phyloP scores from a whole-genome alignment of 352 stramenopile genomes.

The Aphanomyces euteiches region DNA sequence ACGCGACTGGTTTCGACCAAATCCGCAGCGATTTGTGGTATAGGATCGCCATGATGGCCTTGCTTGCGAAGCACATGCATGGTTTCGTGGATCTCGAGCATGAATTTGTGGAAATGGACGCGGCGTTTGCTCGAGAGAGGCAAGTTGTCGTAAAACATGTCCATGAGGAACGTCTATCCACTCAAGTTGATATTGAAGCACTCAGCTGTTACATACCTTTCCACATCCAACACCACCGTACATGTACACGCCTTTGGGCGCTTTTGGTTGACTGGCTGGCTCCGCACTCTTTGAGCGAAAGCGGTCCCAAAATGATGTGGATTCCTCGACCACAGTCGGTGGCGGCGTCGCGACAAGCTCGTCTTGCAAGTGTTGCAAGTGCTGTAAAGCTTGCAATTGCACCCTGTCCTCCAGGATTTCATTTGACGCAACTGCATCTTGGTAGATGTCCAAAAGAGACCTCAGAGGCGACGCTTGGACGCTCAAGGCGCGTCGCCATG shows the following conservation, averaged over 20 bases:
- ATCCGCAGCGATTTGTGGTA: conserved; percentile 81
- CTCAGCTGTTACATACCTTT: conserved; percentile 47
- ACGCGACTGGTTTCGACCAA: conserved; percentile 85
- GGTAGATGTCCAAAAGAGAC: conserved; percentile 28
- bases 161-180: conserved; percentile 93
- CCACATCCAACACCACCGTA: conserved; percentile 94
- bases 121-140: conserved; percentile 74
- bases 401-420: conserved; percentile 21
- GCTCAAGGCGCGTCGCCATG: no score
- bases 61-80: conserved; percentile 93
- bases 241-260: conserved; percentile 93
- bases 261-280: background rate
- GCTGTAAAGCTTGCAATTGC: conserved; percentile 18
- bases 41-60: conserved; percentile 67
- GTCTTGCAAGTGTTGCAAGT: conserved; percentile 20
- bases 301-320: conserved; percentile 21
- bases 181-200: background rate
- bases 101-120: conserved; percentile 98
- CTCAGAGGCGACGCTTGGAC: background rate
- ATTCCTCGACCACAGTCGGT: background rate
- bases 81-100: conserved; percentile 93
- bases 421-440: conserved; percentile 17
- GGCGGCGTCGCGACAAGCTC: background rate
- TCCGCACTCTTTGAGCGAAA: background rate
- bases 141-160: conserved; percentile 92